Conservation (phyloP, 1,284 basidiomycete species). For the Leucoagaricus sp. region DNA sequence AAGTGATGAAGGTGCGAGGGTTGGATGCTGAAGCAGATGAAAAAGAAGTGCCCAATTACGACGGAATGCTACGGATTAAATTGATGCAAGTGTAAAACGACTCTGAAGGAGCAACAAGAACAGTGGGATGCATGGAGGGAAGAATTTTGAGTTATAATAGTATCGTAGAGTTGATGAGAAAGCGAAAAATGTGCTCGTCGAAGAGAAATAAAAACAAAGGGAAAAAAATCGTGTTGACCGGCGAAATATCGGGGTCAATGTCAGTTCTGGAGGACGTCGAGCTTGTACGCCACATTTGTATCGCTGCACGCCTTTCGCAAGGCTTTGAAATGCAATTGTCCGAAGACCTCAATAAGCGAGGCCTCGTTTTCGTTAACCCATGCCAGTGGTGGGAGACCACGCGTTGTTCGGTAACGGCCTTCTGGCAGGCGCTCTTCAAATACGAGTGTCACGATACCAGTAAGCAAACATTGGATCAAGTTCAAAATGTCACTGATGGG, state of each 20-base stretch:
- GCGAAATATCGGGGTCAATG: slow-evolving; percentile 28
- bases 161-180: slow-evolving; percentile 20
- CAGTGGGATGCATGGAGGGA: slow-evolving; percentile 27
- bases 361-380: slow-evolving; percentile 73
- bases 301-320: slow-evolving; percentile 72
- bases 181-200: slow-evolving; percentile 14
- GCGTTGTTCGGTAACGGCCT: slow-evolving; percentile 69
- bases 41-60: slow-evolving; percentile 8
- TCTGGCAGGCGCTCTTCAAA: slow-evolving; percentile 70
- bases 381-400: slow-evolving; percentile 71
- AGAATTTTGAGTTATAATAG: slow-evolving; percentile 24
- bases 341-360: slow-evolving; percentile 69
- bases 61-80: slow-evolving; percentile 4
- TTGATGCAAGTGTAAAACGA: slow-evolving; percentile 19
- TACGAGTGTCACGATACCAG: slow-evolving; percentile 74
- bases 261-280: slow-evolving; percentile 53
- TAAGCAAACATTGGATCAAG: slow-evolving; percentile 78
- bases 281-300: slow-evolving; percentile 68
- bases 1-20: slow-evolving; percentile 24
- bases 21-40: slow-evolving; percentile 24
- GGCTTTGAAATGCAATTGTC: slow-evolving; percentile 66
- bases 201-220: slow-evolving; percentile 22
- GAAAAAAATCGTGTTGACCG: slow-evolving; percentile 3
- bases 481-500: slow-evolving; percentile 77
- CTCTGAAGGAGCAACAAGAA: slow-evolving; percentile 25